Base-by-base conservation (phyloP, 2,329 filamentous ascomycete species). In the Trichoderma atrobrunneum region DNA sequence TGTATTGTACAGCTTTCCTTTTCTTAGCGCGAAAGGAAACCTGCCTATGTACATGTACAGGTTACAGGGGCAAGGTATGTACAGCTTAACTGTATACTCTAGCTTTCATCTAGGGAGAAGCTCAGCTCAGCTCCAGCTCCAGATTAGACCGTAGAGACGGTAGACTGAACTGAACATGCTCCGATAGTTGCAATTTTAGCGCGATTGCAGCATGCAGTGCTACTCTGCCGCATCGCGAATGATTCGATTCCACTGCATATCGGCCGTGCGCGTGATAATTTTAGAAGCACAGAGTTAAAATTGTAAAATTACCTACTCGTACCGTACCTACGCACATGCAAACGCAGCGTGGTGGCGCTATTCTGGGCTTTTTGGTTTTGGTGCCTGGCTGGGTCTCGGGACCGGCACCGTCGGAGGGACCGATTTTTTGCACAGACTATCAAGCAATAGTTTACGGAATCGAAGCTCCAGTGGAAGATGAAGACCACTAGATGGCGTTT, bases 221-320 rank as follows among this genome's bases (percentile, higher is more conserved):
- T 51, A 43, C 43, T 21, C 43, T n/a, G n/a, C n/a, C n/a, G n/a
- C 21, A 54, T 54, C 48, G 48, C n/a, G 16, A n/a, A 43, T 43
- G 21, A 28, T n/a, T 48, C 14, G 34, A 63, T 26, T 63, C 6
- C 32, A 26, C 36, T 21, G n/a, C 34, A 60, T 48, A 14, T 28
- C 59, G 34, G 34, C 65, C 65, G n/a, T 34, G 54, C 36, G 65
- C 65, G 66, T 62, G 66, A 70, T 70, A 70, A 70, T 70, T 70
- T 54, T 62, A 70, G 66, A 70, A 62, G 66, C 66, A 70, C 7
- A 54, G 26, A 26, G 39, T 51, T 51, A 18, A 60, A 60, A 61
- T 69, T 51, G 7, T 43, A n/a, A n/a, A 43, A 43, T 43, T 43
- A 43, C 39, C 16, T 39, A 18, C 36, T 39, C 36, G 36, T 39